phyloP scores from a whole-genome alignment of 768 basidiomycete genomes.

The Lactifluus volemus region DNA sequence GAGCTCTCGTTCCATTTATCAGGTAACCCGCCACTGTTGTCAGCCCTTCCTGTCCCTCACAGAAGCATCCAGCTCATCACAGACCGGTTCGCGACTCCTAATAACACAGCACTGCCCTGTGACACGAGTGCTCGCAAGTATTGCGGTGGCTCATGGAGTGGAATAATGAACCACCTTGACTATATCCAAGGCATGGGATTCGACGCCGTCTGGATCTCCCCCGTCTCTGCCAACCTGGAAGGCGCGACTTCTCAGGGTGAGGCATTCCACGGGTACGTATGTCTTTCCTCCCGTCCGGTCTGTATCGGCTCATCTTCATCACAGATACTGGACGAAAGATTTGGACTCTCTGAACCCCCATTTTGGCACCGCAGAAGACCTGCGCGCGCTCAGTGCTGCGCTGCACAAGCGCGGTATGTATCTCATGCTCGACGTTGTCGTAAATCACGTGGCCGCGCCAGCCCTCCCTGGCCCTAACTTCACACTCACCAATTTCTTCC shows the following conservation, averaged over 20 bases:
- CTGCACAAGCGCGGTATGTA: constrained; percentile 47
- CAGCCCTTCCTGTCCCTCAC: background rate
- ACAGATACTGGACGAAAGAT: constrained; percentile 44
- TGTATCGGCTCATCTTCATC: background rate
- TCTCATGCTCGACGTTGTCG: constrained; percentile 55
- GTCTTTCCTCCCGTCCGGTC: too few relatives aligned
- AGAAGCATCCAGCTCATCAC: constrained; percentile 35
- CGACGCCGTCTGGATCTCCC: constrained; percentile 52
- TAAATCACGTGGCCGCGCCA: constrained; percentile 49
- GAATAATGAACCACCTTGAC: constrained; percentile 45
- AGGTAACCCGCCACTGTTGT: constrained; percentile 26
- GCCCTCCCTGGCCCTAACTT: constrained; percentile 20
- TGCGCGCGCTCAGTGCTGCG: constrained; percentile 38
- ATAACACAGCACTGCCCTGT: constrained; percentile 33
- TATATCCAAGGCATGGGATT: constrained; percentile 59
- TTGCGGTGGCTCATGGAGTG: constrained; percentile 52
- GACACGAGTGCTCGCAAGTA: constrained; percentile 39
- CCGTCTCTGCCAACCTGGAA: constrained; percentile 41
- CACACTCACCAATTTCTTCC: constrained; percentile 21
- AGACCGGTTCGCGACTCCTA: constrained; percentile 50
- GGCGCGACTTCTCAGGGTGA: constrained; percentile 42
- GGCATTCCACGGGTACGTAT: constrained; percentile 45
- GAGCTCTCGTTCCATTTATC: constrained; percentile 48
- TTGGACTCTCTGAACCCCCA: constrained; percentile 41
- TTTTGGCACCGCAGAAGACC: constrained; percentile 45